phyloP scores from a whole-genome alignment of 2,329 filamentous ascomycete genomes.

The Talaromyces sp. region DNA sequence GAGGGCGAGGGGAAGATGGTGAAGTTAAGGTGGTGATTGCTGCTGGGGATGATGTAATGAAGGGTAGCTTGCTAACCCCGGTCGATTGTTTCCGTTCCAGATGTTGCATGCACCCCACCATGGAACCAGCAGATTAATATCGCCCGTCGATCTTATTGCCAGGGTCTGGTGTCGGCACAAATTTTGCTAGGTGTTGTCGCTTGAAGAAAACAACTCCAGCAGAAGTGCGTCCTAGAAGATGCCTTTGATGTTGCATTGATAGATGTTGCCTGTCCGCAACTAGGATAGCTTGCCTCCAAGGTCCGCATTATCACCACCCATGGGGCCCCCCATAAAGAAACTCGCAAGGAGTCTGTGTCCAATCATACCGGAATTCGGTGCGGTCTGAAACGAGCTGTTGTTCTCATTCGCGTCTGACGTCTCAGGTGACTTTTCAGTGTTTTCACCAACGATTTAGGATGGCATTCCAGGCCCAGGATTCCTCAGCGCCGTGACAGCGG shows the following conservation, averaged over 20 bases:
- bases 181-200: background rate
- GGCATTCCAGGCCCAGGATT: background rate
- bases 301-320: conserved; percentile 14
- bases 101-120: background rate
- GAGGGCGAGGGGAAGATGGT: background rate
- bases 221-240: background rate
- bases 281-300: conserved; percentile 16
- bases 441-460: background rate
- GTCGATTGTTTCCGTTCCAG: background rate
- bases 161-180: background rate
- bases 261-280: background rate
- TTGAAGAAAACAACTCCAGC: background rate
- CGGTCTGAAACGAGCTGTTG: background rate
- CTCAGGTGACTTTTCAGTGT: background rate
- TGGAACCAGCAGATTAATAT: background rate
- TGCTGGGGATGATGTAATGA: conserved; percentile 21
- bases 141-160: background rate
- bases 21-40: background rate
- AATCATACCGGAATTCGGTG: background rate
- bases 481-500: no score
- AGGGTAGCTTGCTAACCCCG: background rate
- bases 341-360: background rate
- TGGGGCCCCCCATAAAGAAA: background rate
- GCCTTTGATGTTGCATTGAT: background rate
- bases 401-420: background rate